Evolutionary conservation across 176 grass and related monocot genomes (phyloP).

Genomic region (Metroxylon sagu): DNA sequence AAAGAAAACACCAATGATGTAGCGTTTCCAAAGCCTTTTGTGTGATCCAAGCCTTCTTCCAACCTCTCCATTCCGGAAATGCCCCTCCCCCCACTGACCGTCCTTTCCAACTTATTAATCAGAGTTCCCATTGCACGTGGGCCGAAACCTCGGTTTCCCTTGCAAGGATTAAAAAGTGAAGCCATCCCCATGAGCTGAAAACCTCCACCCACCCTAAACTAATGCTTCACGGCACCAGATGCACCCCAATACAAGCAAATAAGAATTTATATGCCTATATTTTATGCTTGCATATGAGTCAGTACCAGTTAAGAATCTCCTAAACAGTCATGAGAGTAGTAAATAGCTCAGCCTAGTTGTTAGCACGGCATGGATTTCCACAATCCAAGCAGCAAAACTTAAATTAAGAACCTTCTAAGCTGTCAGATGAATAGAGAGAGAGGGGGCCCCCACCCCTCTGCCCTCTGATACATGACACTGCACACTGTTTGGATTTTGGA

Average conservation of each 20-base stretch:
- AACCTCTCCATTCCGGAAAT: too few species aligned
- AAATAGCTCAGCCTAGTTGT: constrained; percentile 36
- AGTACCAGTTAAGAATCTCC: neutral
- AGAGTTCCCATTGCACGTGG: constrained; percentile 22
- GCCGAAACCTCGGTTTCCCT: constrained; percentile 19
- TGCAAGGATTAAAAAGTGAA: too few species aligned
- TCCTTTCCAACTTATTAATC: too few species aligned
- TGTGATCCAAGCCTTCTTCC: too few species aligned
- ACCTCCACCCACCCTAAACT: constrained; percentile 16
- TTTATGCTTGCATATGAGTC: neutral
- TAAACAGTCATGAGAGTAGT: constrained; percentile 4
- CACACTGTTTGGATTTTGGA: too few species aligned
- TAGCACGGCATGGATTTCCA: constrained; percentile 33
- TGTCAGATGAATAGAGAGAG: neutral
- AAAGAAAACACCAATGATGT: too few species aligned
- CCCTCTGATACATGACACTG: too few species aligned
- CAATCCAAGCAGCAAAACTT: constrained; percentile 2
- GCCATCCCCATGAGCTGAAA: constrained; percentile 11
- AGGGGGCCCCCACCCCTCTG: neutral
- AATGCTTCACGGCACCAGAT: neutral
- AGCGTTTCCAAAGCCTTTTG: too few species aligned
- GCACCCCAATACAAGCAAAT: constrained; percentile 7
- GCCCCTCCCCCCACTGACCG: too few species aligned
- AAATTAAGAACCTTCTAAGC: constrained; percentile 1
- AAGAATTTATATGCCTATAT: constrained; percentile 13